Evolutionary conservation across 495 filamentous ascomycete genomes (phyloP).

Genomic region (Penicillium odoratum): DNA sequence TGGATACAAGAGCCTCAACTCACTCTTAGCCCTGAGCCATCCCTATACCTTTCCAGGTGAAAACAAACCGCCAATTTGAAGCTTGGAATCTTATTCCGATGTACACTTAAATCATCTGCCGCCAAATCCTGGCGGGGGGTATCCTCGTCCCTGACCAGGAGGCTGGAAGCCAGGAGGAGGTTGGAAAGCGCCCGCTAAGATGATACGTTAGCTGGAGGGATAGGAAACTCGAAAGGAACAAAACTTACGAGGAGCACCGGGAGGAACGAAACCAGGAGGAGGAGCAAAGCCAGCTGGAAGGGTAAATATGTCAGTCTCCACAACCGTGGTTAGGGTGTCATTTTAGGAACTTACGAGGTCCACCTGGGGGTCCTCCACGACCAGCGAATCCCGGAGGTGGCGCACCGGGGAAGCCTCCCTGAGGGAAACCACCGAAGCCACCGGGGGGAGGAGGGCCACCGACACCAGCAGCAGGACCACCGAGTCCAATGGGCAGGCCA

Average conservation of each 20-base stretch:
- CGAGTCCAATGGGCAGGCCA: constrained; percentile 82
- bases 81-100: constrained; percentile 23
- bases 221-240: not conserved
- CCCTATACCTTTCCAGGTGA: constrained; percentile 11
- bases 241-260: constrained; percentile 59
- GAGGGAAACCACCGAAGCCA: constrained; percentile 58
- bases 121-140: constrained; percentile 74
- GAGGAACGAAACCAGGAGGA: constrained; percentile 64
- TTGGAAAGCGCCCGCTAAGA: constrained; percentile 59
- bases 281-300: constrained; percentile 52
- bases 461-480: constrained; percentile 87
- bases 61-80: constrained; percentile 24
- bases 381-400: constrained; percentile 77
- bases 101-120: constrained; percentile 56
- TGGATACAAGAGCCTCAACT: constrained; percentile 11
- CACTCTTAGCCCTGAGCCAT: constrained; percentile 11
- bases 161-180: constrained; percentile 71
- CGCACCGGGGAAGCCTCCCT: constrained; percentile 45
- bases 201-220: constrained; percentile 19
- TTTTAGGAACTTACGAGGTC: constrained; percentile 18
- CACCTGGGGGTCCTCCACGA: constrained; percentile 64
- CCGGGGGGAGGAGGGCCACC: constrained; percentile 73
- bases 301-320: not conserved
- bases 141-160: constrained; percentile 64
- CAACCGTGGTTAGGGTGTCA: not conserved